A percentile compares a stretch with the other conserved stretches of the same genome.
Evolutionary conservation across 2,329 filamentous ascomycete species (phyloP).

Genomic region (Zasmidium angulare): DNA sequence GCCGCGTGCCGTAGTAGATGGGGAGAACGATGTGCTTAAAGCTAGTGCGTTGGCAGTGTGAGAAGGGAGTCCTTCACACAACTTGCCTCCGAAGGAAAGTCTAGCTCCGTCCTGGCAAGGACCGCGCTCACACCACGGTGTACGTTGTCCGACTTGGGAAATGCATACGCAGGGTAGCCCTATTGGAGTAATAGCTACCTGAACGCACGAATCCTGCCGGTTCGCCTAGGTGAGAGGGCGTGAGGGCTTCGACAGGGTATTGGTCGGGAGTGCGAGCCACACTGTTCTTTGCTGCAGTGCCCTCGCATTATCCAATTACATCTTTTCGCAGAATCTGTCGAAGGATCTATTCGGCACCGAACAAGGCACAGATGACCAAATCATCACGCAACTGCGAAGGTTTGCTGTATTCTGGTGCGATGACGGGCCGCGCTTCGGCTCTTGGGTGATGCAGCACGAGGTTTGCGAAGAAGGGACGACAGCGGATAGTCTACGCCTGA

Average conservation of each 20-base stretch:
- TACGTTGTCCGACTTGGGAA: not conserved
- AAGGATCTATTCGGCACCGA: not conserved
- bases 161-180: not conserved
- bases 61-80: not conserved
- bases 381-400: not conserved
- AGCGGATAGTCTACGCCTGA: not conserved
- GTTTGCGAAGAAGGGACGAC: not conserved
- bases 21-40: not conserved
- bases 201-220: not conserved
- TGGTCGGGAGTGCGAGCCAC: not conserved
- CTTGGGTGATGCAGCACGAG: not conserved
- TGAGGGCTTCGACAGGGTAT: not conserved
- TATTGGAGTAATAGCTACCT: not conserved
- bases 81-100: not conserved
- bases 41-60: not conserved
- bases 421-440: not conserved
- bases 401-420: not conserved
- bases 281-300: not conserved
- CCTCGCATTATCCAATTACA: not conserved
- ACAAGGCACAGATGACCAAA: not conserved
- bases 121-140: not conserved
- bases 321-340: not conserved
- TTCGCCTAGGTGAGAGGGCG: not conserved
- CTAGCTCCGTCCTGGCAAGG: not conserved
- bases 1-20: not conserved